Base-by-base conservation (phyloP, 495 filamentous ascomycete species). In the Xylaria bambusicola region DNA sequence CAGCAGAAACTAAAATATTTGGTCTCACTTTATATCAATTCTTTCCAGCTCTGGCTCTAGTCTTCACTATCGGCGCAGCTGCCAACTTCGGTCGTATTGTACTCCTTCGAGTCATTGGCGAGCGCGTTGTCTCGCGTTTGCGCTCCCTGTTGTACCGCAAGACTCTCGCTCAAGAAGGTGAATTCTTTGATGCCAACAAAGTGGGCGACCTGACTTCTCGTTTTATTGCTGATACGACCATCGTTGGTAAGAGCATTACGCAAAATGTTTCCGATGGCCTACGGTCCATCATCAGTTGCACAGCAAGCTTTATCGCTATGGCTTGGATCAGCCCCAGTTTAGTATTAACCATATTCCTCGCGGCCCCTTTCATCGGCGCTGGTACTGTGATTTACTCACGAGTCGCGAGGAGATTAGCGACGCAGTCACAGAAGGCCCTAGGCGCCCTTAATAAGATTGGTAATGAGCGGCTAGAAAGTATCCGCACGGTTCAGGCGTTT, bases 171-270 rank as follows among this genome's bases (percentile, higher is more conserved):
- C 94, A 98, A 68, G 92, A 98, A 72, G 95, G 95, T 57, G 94
- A 98, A 69, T 98, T 98, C 78, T 98, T 98, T 70, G 94, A 98
- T 70, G 94, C 94, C 36, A 98, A 98, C 75, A 83, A 95, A 18
- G 92, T 97, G 36, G 94, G 94, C 62, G 94, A 98, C 69, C 75
- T 98, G 64, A 97, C 98, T 65, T 97, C 93, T 47, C 86, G 94
- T 13, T 86, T 98, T 20, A 91, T 92, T 65, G 96, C 92, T 8
- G 94, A 98, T 69, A 97, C 94, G 1, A 88, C 98, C 63, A 93
- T 98, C 62, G 93, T 98, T 31, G 94, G 93, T 63, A 98, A 98
- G 76, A 95, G 91, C 72, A 95, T 98, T 65, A 98, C 95, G 9
- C 94, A 98, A 64, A 98, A 98, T 68, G 76, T 98, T 42, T 97